These are phyloP conservation scores for Blastobotrys chiropterorum DNA, from an alignment of 805 yeast species.

Conservation along the genomic window DNA sequence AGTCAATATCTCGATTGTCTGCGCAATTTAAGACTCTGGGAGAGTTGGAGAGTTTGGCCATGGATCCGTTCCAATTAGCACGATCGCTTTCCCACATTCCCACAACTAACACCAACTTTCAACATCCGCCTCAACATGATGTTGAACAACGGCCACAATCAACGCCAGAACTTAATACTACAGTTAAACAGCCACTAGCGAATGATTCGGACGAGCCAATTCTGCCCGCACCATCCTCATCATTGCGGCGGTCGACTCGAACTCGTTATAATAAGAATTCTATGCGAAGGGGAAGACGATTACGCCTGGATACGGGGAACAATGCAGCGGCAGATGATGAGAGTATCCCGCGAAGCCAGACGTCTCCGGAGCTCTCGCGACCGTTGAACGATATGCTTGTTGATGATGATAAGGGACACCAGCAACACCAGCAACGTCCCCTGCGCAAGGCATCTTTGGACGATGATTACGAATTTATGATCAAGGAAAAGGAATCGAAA, in stretches of 20 bases:
- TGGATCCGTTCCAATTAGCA: constrained; percentile 79
- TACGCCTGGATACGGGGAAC: background rate
- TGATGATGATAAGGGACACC: background rate
- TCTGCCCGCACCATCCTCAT: constrained; percentile 19
- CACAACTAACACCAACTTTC: background rate
- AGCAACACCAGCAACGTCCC: background rate
- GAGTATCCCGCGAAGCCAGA: background rate
- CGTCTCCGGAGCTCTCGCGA: background rate
- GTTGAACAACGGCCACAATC: background rate
- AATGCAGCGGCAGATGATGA: background rate
- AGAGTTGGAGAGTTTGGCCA: constrained; percentile 50
- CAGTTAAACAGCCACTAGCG: constrained; percentile 9
- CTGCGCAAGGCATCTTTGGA: background rate
- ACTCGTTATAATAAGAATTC: constrained; percentile 19
- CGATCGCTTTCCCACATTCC: constrained; percentile 51
- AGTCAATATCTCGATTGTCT: constrained; percentile 37
- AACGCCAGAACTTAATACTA: constrained; percentile 1
- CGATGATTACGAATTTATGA: background rate
- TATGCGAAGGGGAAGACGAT: constrained; percentile 2
- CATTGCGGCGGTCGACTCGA: constrained; percentile 21
- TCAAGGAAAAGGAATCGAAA: background rate
- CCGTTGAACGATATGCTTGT: background rate
- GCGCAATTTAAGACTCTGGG: constrained; percentile 69
- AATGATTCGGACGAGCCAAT: constrained; percentile 23
- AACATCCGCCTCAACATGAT: background rate